Percentiles rank a stretch among this genome's conserved stretches.
These are phyloP conservation scores for Malus domestica DNA, from an alignment of 306 rosid genomes.

Conservation along the genomic window DNA sequence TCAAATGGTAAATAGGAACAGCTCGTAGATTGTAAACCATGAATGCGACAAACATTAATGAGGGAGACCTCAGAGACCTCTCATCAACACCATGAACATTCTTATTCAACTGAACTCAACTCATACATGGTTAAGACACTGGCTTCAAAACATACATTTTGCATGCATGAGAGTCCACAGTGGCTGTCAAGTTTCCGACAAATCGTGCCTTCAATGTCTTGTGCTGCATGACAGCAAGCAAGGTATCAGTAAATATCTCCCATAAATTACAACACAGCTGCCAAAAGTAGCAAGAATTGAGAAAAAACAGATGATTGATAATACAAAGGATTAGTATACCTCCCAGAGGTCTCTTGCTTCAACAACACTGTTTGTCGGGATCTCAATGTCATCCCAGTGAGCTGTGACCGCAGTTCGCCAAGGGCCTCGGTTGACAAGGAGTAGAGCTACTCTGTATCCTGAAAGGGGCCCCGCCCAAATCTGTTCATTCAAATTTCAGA, in stretches of 20 bases:
- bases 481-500: constrained; percentile 27
- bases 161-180: constrained; percentile 55
- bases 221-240: constrained; percentile 47
- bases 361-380: constrained; percentile 49
- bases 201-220: constrained; percentile 50
- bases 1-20: not conserved
- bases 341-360: constrained; percentile 89
- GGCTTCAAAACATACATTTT: constrained; percentile 75
- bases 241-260: not conserved
- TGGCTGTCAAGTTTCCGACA: constrained; percentile 52
- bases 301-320: not conserved
- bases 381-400: constrained; percentile 81
- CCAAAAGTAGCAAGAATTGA: not conserved
- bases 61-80: not conserved
- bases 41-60: not conserved
- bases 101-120: not conserved
- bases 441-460: constrained; percentile 54
- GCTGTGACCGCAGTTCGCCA: constrained; percentile 33
- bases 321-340: constrained; percentile 27
- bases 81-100: not conserved
- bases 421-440: constrained; percentile 63
- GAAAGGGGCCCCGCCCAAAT: constrained; percentile 95
- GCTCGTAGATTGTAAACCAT: not conserved
- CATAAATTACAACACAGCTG: not conserved
- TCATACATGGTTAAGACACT: constrained; percentile 24